phyloP scores from a whole-genome alignment of 257 asterid genomes.

The Salvia miltiorrhiza region DNA sequence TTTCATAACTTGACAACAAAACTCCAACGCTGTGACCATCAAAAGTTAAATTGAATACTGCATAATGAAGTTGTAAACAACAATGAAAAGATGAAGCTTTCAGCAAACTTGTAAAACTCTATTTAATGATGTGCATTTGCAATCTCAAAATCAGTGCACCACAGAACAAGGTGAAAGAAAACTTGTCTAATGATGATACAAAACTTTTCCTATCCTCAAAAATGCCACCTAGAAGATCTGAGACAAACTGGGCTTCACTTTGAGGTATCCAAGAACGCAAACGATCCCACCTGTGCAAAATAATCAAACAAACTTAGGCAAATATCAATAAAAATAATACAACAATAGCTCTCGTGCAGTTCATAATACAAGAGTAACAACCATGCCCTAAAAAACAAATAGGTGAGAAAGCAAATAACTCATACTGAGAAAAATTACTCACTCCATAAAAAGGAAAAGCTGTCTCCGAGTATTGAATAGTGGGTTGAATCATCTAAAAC shows the following conservation, averaged over 20 bases:
- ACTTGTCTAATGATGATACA: slow-evolving; percentile 1
- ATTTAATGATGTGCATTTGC: slow-evolving; percentile 4
- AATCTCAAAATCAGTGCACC: neutral
- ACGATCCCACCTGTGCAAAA: neutral
- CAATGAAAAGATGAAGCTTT: neutral
- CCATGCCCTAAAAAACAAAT: too few species aligned
- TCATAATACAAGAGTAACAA: neutral
- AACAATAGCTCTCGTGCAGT: neutral
- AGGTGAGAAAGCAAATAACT: too few species aligned
- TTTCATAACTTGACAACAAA: neutral
- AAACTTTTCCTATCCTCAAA: neutral
- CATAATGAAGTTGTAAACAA: neutral
- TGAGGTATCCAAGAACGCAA: neutral
- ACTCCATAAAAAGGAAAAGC: too few species aligned
- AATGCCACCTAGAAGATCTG: neutral
- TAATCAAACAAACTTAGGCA: neutral
- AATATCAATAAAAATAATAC: neutral
- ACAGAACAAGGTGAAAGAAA: slow-evolving; percentile 11
- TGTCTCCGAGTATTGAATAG: too few species aligned
- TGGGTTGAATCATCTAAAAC: too few species aligned
- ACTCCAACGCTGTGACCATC: neutral
- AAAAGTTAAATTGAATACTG: neutral
- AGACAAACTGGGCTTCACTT: slow-evolving; percentile 1
- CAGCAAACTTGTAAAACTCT: neutral
- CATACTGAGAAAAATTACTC: too few species aligned